Conservation (phyloP, 1,139 yeast genomes). For the Hemisphaericaspora xylofermentans region DNA sequence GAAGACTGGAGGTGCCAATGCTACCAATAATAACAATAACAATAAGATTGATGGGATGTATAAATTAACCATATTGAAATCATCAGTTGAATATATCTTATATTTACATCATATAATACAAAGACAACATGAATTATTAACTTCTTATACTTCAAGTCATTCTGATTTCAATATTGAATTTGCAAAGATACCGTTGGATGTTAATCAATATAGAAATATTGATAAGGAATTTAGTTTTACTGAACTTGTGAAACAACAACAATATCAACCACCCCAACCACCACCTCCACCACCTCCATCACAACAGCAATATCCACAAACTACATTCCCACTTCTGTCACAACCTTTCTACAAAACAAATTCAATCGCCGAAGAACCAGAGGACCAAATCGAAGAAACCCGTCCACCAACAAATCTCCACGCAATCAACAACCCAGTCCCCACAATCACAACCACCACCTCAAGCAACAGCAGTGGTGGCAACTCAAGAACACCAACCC, state of each 20-base stretch:
- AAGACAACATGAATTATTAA: slow-evolving; percentile 41
- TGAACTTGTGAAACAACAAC: slow-evolving; percentile 18
- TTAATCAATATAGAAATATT: slow-evolving; percentile 58
- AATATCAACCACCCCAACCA: slow-evolving; percentile 1
- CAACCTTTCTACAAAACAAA: slow-evolving; percentile 3
- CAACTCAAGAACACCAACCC: slow-evolving; percentile 7
- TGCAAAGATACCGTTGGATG: slow-evolving; percentile 52
- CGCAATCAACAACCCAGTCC: background rate
- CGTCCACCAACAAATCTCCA: background rate
- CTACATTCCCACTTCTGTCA: background rate
- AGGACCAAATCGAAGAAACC: slow-evolving; percentile 1
- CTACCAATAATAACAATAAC: slow-evolving; percentile 21
- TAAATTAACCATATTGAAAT: slow-evolving; percentile 74
- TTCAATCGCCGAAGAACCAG: slow-evolving; percentile 11
- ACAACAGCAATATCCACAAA: background rate
- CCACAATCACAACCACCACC: background rate
- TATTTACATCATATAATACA: slow-evolving; percentile 62
- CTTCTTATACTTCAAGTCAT: slow-evolving; percentile 15
- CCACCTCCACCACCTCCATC: background rate
- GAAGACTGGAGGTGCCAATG: slow-evolving; percentile 8
- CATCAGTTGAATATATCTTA: slow-evolving; percentile 76
- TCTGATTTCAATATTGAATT: slow-evolving; percentile 44
- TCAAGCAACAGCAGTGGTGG: slow-evolving; percentile 7
- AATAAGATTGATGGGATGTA: slow-evolving; percentile 66
- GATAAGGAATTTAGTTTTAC: slow-evolving; percentile 56